Evolutionary conservation across 2,329 filamentous ascomycete species (phyloP).

Genomic region (Fusarium odoratissimum): DNA sequence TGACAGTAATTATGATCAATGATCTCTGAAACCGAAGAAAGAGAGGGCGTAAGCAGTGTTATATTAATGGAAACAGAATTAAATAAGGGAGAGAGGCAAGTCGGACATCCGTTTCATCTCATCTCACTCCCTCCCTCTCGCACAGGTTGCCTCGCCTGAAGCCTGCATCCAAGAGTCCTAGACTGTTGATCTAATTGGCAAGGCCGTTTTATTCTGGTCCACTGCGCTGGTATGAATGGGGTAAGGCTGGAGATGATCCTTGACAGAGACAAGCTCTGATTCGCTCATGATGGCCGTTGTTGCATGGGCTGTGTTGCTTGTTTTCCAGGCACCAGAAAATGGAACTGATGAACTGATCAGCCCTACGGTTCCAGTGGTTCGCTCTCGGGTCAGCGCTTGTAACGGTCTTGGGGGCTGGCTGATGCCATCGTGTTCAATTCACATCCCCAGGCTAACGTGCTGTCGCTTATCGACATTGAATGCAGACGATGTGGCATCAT

Average conservation of each 20-base stretch:
- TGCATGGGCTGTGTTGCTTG: constrained; percentile 45
- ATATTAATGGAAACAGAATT: constrained; percentile 24
- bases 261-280: constrained; percentile 27
- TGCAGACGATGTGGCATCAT: not conserved
- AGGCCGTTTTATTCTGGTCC: constrained; percentile 5
- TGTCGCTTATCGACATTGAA: not conserved
- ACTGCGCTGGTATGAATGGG: constrained; percentile 25
- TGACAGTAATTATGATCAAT: not conserved
- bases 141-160: constrained; percentile 33
- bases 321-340: constrained; percentile 40
- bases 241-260: constrained; percentile 23
- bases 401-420: not conserved
- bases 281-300: constrained; percentile 49
- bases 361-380: constrained; percentile 33
- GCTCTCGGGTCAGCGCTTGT: not conserved
- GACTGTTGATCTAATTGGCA: constrained; percentile 14
- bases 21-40: not conserved
- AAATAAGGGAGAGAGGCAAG: not conserved
- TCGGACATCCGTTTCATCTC: constrained; percentile 15
- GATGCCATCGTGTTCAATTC: not conserved
- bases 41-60: constrained; percentile 6
- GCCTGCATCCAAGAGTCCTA: constrained; percentile 20
- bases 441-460: not conserved
- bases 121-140: constrained; percentile 13
- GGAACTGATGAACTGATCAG: constrained; percentile 31